Conservation (phyloP, 495 filamentous ascomycete genomes). For the Podospora pseudoanserina region DNA sequence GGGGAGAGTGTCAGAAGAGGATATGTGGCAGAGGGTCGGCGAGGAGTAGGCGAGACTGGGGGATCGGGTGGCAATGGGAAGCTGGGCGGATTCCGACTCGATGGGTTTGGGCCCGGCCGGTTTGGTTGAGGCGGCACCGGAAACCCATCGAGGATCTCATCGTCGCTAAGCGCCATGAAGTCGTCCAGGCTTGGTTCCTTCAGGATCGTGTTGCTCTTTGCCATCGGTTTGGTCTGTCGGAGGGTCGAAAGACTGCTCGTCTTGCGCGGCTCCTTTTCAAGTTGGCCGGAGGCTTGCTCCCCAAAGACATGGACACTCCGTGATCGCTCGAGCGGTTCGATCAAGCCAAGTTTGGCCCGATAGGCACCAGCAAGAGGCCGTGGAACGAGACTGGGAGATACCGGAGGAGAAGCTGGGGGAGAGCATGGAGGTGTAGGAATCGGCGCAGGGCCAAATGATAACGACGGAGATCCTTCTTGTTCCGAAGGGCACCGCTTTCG, state of each 20-base stretch:
- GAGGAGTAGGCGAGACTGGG: constrained; percentile 2
- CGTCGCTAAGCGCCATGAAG: constrained; percentile 44
- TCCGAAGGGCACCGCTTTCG: constrained; percentile 15
- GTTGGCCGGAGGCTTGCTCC: not conserved
- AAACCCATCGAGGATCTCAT: constrained; percentile 43
- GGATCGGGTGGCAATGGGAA: constrained; percentile 22
- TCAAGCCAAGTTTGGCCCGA: not conserved
- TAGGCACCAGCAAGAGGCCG: constrained; percentile 5
- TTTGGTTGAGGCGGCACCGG: constrained; percentile 9
- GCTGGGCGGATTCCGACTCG: constrained; percentile 16
- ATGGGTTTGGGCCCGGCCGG: not conserved
- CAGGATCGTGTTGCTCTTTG: constrained; percentile 21
- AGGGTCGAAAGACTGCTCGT: constrained; percentile 25
- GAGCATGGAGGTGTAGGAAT: not conserved
- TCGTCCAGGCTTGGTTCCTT: constrained; percentile 45
- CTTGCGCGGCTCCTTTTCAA: constrained; percentile 13
- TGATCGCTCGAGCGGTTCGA: not conserved
- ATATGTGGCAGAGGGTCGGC: not conserved
- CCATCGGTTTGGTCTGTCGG: constrained; percentile 7
- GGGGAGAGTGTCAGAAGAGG: constrained; percentile 28
- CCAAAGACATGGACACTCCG: not conserved
- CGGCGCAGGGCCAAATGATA: not conserved
- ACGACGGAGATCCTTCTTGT: not conserved
- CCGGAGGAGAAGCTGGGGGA: not conserved
- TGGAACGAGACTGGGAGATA: constrained; percentile 26